Evolutionary conservation across 768 basidiomycete species (phyloP).

Genomic region (Boletus coccyginus): DNA sequence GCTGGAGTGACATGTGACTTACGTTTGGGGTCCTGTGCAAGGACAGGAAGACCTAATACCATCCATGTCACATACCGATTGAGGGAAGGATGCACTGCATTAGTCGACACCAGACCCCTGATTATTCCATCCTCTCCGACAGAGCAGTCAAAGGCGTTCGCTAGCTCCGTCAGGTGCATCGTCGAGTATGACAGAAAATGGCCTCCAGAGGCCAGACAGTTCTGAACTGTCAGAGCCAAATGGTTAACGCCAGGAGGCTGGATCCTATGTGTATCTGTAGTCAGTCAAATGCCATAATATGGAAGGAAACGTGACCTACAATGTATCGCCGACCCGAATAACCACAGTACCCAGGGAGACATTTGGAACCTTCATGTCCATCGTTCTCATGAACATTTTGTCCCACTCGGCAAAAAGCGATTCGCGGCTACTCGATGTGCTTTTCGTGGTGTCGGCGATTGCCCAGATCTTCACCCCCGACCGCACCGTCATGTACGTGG

Average conservation of each 20-base stretch:
- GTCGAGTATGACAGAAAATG: neutral
- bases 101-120: no score
- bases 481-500: neutral
- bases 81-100: neutral
- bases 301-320: neutral
- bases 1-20: no score
- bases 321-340: neutral
- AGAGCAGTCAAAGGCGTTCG: neutral
- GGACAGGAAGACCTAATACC: neutral
- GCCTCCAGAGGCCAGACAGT: neutral
- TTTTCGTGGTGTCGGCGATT: neutral
- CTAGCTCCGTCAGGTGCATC: neutral
- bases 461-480: no score
- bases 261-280: constrained; percentile 3
- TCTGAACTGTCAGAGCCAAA: neutral
- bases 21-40: neutral
- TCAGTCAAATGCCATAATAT: no score
- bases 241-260: neutral
- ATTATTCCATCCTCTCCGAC: no score
- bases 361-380: no score
- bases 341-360: no score
- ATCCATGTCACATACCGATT: neutral
- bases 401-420: no score
- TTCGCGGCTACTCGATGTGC: no score
- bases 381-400: no score